Base-by-base conservation (phyloP, 2,329 filamentous ascomycete species). In the Fusarium globosum region DNA sequence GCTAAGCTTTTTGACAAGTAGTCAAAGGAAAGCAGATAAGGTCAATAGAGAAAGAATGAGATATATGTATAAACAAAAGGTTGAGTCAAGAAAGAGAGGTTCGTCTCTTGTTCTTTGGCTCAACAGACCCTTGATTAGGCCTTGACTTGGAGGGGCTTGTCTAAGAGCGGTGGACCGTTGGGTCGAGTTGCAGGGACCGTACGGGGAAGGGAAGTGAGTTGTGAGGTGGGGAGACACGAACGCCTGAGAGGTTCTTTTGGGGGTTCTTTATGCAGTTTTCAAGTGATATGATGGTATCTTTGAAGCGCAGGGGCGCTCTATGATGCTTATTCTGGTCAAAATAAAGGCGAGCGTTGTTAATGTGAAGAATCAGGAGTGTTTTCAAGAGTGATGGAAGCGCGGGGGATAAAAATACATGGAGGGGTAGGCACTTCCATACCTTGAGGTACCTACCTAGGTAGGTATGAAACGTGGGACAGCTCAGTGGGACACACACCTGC, bases 101-200 rank as follows among this genome's bases (percentile, higher is more conserved):
- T 66, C 21, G 64, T 68, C 64, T 68, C 48, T 66, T 72, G 35
- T 70, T 74, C 71, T 71, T 68, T 68, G 65, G 60, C 71, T 66
- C 55, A 61, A 55, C 68, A 65, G 65, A 65, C 60, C 69, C 71
- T 77, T 76, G 73, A 69, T 78, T 77, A 63, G 74, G 72, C 72
- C 58, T 74, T 64, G 71, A 61, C 58, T 61, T 69, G 72, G 75
- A 73, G 71, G 76, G 76, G 76, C 63, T 72, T 76, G 73, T 77
- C 67, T 76, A 75, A 74, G 72, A 70, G 76, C 73, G 75, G 76
- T 78, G 77, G 77, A 77, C 63, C 76, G 74, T 78, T 78, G 75
- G 77, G 77, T 78, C 69, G 76, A 69, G 70, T 78, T 78, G 77
- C 77, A 78, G 76, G 73, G 71, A 74, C 68, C 45, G 60, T 56